Conservation (phyloP, 768 basidiomycete species). For the Amanita pallidorosea region DNA sequence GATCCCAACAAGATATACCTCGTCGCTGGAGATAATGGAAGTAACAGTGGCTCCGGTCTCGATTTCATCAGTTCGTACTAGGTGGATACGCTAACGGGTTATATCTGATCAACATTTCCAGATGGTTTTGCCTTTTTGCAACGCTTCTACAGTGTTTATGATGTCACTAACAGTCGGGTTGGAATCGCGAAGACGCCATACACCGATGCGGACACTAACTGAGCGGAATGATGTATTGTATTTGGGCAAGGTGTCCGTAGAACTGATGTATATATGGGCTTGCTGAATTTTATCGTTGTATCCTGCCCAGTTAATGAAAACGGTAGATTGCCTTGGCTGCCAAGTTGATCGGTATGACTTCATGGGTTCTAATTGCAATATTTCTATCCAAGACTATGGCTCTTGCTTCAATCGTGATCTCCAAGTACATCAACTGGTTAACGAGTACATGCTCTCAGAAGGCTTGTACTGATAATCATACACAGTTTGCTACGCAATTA, state of each 20-base stretch:
- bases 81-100: not conserved
- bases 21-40: conserved; percentile 39
- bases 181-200: conserved; percentile 27
- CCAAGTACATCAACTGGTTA: too few species aligned
- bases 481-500: not conserved
- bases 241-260: not conserved
- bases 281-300: too few species aligned
- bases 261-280: too few species aligned
- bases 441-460: not conserved
- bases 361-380: too few species aligned
- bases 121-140: conserved; percentile 51
- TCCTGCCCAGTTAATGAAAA: too few species aligned
- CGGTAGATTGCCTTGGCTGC: too few species aligned
- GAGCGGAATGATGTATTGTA: not conserved
- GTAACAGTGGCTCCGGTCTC: conserved; percentile 37
- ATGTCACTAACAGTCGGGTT: conserved; percentile 28
- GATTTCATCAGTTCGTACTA: conserved; percentile 45
- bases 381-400: too few species aligned
- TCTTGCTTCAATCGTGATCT: too few species aligned
- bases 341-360: too few species aligned
- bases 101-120: conserved; percentile 11
- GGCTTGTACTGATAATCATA: not conserved
- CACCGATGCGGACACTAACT: conserved; percentile 26
- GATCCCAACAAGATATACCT: conserved; percentile 39
- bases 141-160: conserved; percentile 48